Evolutionary conservation across 2,329 filamentous ascomycete species (phyloP).

Genomic region (Calycina herbarum): DNA sequence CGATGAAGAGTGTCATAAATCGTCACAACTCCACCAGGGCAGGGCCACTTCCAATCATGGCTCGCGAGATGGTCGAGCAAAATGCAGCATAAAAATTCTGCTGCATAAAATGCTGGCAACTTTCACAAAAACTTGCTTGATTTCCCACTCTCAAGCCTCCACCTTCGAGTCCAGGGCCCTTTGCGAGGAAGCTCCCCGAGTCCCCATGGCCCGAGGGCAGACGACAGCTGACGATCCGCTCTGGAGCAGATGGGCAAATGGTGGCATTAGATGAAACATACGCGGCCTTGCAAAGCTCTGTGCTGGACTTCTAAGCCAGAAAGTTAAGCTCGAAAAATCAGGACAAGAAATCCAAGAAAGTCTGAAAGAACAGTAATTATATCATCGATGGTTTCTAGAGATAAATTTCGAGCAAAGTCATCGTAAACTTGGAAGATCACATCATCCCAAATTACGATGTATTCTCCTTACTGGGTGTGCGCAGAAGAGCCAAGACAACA

Average conservation of each 20-base stretch:
- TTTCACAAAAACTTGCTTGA: background rate
- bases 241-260: background rate
- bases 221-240: conserved; percentile 2
- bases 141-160: background rate
- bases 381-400: no score
- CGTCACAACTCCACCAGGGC: background rate
- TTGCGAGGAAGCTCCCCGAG: background rate
- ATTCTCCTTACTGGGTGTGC: background rate
- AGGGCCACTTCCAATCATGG: conserved; percentile 1
- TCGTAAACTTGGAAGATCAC: no score
- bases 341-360: background rate
- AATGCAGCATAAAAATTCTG: conserved; percentile 23
- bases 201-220: background rate
- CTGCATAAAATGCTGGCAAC: conserved; percentile 15
- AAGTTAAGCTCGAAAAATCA: background rate
- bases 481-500: background rate
- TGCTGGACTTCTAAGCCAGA: background rate
- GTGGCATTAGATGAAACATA: conserved; percentile 8
- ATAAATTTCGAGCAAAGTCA: no score
- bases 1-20: conserved; percentile 1
- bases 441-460: background rate
- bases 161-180: background rate
- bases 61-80: background rate
- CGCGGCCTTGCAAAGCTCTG: conserved; percentile 2
- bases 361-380: background rate